Base-by-base conservation (phyloP, 257 asterid genomes). In the Nicotiana paniculata region DNA sequence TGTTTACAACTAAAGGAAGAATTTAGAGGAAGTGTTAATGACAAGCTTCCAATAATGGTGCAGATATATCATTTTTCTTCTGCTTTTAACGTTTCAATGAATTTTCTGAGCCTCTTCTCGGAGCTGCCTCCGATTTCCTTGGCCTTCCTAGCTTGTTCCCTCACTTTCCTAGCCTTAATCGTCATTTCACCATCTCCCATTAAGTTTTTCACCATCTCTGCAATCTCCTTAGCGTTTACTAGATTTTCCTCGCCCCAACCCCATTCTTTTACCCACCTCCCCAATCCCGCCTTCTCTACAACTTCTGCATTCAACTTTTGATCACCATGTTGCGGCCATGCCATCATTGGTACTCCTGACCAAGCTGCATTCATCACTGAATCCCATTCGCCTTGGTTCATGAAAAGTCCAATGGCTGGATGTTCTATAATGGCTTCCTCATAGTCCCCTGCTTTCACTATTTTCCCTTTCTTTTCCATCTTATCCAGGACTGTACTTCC, bases 271-370 rank as follows among this genome's bases (percentile, higher is more conserved):
- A 76, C 83, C 90, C 88, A 86, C 74, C 83, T 9, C 2, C 91
- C 91, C 28, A 85, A 69, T 2, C 91, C 90, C 13, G 70, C 85
- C 77, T 80, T 84, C 79, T 86, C 88, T 11, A 84, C 85, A 30
- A 67, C 85, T 66, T 82, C 88, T 43, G 92, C 90, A 79, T 89
- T 89, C 82, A 89, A 83, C 88, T 67, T 86, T 33, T 88, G 92
- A 59, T 89, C 91, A 24, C 92, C 90, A 58, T 88, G 88, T 30
- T 83, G 88, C 13, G 94, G 94, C 91, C 91, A 89, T 26, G 90
- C 89, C 82, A 90, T 67, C 39, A 86, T 68, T 1, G 89, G 89
- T 21, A 89, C 88, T 32, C 92, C 91, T 51, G 74, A 35, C 81
- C 69, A n/a, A 67, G 90, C 90, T 5, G 91, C 91, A 24, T 86